phyloP scores from a whole-genome alignment of 1,139 yeast genomes.

The Pichia sp. region DNA sequence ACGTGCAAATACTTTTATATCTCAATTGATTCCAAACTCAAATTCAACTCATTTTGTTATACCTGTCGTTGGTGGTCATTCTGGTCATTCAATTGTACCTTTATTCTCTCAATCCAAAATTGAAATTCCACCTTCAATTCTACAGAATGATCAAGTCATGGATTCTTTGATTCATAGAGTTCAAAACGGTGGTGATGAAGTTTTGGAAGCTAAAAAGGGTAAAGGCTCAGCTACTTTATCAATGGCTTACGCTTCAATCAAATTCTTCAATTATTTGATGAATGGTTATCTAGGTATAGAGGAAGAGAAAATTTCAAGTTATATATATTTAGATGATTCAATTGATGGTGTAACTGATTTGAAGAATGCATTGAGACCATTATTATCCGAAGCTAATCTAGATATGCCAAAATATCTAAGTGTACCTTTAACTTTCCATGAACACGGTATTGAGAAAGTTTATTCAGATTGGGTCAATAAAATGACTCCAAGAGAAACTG shows the following conservation, averaged over 20 bases:
- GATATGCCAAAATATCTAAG: conserved; percentile 35
- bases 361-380: conserved; percentile 30
- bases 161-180: conserved; percentile 76
- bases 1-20: conserved; percentile 78
- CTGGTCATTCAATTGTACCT: conserved; percentile 92
- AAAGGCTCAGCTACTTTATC: conserved; percentile 92
- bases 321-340: conserved; percentile 40
- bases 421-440: conserved; percentile 54
- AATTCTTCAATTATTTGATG: conserved; percentile 58
- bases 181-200: conserved; percentile 97
- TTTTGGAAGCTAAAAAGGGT: conserved; percentile 91
- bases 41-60: conserved; percentile 43
- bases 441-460: conserved; percentile 49
- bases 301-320: conserved; percentile 41
- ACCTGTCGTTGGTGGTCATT: conserved; percentile 94
- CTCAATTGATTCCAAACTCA: conserved; percentile 31
- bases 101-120: conserved; percentile 50
- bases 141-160: conserved; percentile 37
- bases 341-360: conserved; percentile 35
- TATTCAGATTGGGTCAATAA: conserved; percentile 45
- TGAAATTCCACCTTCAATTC: conserved; percentile 42
- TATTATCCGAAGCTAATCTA: conserved; percentile 34
- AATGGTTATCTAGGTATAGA: conserved; percentile 12
- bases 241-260: conserved; percentile 94
- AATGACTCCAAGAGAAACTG: conserved; percentile 51